Base-by-base conservation (phyloP, 768 basidiomycete genomes). In the Hydnomerulius pinastri region DNA sequence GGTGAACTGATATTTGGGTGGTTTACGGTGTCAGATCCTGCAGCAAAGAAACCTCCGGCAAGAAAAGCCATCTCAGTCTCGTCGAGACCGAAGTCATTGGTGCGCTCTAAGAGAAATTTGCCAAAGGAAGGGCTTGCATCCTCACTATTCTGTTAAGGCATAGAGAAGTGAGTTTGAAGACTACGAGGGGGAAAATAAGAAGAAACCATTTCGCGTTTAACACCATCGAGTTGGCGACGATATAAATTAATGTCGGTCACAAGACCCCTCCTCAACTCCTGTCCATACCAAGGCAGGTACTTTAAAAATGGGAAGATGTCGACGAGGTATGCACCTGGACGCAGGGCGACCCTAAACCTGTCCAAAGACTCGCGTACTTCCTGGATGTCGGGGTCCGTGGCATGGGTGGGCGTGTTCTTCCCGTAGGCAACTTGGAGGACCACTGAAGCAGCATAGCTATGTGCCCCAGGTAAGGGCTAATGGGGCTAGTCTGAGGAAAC, bases 231-330 rank as follows among this genome's bases (percentile, higher is more conserved):
- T 36, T 80, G 78, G 1, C 67, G 64, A 48, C 68, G 76, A 65
- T 78, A 83, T 8, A 83, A 57, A 0, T 35, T 57, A 1, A 77
- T 63, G 53, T 83, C 81, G 43, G 79, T 76, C 3, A 60, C 48
- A 51, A 85, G 83, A 6, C 78, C 80, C 1, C 69, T 69, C 46
- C 73, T 72, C 6, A 87, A 68, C 45, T 81, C 78, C 4, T 73
- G 72, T 5, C 81, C 70, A 57, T 84, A 83, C n/a, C 79, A 80
- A 0, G 85, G 84, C n/a, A 86, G 57, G 58, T 78, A 79, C 38
- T 57, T 56, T 18, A 72, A 54, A 36, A 64, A 55, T 4, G 73
- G 70, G 13, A 65, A 62, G 4, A 43, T 54, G 48, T 73, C 70
- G n/a, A 72, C 68, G 17, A 65, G 53, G 40, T 68, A 66, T n/a